Conservation (phyloP, 805 yeast species). For the Metschnikowia continentalis region DNA sequence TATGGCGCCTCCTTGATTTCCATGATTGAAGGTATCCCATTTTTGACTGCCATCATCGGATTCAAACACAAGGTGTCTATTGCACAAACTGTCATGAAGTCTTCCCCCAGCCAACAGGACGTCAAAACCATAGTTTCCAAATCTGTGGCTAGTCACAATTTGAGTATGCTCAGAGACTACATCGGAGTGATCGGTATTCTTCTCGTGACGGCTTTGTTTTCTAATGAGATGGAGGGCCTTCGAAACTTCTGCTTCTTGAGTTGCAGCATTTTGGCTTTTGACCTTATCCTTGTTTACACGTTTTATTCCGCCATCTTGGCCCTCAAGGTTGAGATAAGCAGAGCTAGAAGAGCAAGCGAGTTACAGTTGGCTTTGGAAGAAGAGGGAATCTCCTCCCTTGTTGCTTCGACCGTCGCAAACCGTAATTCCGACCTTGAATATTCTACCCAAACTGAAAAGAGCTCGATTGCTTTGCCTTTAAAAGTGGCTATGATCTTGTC, state of each 20-base stretch:
- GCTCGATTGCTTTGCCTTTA: conserved; percentile 44
- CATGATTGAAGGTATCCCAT: conserved; percentile 88
- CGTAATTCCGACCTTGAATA: conserved; percentile 29
- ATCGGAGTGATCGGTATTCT: conserved; percentile 68
- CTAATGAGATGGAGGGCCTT: conserved; percentile 66
- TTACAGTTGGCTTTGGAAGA: conserved; percentile 82
- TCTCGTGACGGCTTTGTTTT: conserved; percentile 59
- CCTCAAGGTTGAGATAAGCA: conserved; percentile 80
- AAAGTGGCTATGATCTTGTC: conserved; percentile 58
- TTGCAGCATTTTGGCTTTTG: conserved; percentile 65
- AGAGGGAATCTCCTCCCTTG: conserved; percentile 76
- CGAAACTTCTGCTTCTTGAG: conserved; percentile 76
- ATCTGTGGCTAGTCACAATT: conserved; percentile 40
- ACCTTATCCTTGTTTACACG: conserved; percentile 68
- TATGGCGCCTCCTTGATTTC: conserved; percentile 66
- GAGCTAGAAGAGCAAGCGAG: conserved; percentile 76
- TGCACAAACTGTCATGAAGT: conserved; percentile 54
- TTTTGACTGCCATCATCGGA: conserved; percentile 87
- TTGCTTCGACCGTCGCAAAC: conserved; percentile 67
- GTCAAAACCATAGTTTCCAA: conserved; percentile 41
- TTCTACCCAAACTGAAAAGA: conserved; percentile 22
- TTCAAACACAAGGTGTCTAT: conserved; percentile 79
- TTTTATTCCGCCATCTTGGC: conserved; percentile 82
- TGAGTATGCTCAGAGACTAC: conserved; percentile 69
- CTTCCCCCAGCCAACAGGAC: conserved; percentile 33